A percentile compares a stretch with the other conserved stretches of the same genome.
Conservation (phyloP, 2,329 filamentous ascomycete species). For the Colletotrichum falcatum region DNA sequence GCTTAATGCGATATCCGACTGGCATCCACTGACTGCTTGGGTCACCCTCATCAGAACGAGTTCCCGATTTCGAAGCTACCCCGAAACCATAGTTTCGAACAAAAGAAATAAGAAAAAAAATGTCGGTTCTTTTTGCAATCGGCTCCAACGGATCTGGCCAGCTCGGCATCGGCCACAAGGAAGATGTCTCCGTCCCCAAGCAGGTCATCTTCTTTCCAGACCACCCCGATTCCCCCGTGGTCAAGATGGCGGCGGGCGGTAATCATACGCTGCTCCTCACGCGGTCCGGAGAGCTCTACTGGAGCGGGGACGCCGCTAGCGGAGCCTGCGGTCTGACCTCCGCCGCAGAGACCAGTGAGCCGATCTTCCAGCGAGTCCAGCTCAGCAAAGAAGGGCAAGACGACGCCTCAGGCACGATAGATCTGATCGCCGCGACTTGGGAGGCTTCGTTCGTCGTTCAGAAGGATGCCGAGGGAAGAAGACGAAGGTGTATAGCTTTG, state of each 20-base stretch:
- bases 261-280: conserved; percentile 87
- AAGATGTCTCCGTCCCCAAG: conserved; percentile 77
- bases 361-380: conserved; percentile 55
- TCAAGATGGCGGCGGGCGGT: conserved; percentile 73
- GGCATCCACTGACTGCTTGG: not conserved
- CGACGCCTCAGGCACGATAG: conserved; percentile 45
- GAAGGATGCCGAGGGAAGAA: conserved; percentile 56
- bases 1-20: conserved; percentile 26
- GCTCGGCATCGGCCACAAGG: conserved; percentile 76
- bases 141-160: conserved; percentile 85
- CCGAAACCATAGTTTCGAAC: not conserved
- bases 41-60: not conserved
- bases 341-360: conserved; percentile 45
- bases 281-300: conserved; percentile 69
- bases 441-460: conserved; percentile 75
- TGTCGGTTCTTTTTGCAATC: conserved; percentile 73
- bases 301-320: conserved; percentile 69
- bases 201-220: conserved; percentile 67
- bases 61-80: not conserved
- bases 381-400: conserved; percentile 48
- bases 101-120: conserved; percentile 42
- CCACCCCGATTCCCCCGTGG: conserved; percentile 49
- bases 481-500: conserved; percentile 71
- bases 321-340: conserved; percentile 65
- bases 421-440: conserved; percentile 80